These are phyloP conservation scores for Podaxis sp. DNA, from an alignment of 768 basidiomycete species.

Conservation along the genomic window DNA sequence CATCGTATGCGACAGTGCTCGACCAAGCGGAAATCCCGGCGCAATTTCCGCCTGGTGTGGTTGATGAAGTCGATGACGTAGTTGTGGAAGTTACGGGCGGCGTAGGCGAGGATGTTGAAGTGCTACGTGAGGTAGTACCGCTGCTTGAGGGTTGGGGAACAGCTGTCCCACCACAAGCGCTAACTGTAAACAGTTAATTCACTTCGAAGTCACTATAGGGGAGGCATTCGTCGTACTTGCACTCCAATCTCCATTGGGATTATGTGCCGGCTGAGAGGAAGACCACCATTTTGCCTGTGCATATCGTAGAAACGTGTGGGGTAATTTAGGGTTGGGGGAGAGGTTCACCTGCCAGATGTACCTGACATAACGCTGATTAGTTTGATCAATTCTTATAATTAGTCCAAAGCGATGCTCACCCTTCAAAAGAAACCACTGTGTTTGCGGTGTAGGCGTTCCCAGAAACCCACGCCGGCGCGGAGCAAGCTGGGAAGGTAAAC, in stretches of 20 bases:
- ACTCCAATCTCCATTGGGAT: slow-evolving; percentile 58
- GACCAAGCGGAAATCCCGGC: slow-evolving; percentile 49
- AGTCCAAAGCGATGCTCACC: slow-evolving; percentile 31
- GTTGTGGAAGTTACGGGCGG: slow-evolving; percentile 17
- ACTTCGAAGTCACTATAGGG: background rate
- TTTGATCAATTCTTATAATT: background rate
- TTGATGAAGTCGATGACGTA: slow-evolving; percentile 19
- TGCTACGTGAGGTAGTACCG: slow-evolving; percentile 15
- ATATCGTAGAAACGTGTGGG: background rate
- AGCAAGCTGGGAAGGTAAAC: slow-evolving; percentile 60
- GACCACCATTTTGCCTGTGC: slow-evolving; percentile 60
- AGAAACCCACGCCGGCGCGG: slow-evolving; percentile 47
- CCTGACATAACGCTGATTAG: slow-evolving; percentile 22
- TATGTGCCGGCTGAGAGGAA: slow-evolving; percentile 37
- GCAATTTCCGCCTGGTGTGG: slow-evolving; percentile 35
- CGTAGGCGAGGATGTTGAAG: slow-evolving; percentile 18
- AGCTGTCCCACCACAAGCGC: slow-evolving; percentile 36
- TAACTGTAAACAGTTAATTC: slow-evolving; percentile 31
- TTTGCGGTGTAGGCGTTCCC: slow-evolving; percentile 49
- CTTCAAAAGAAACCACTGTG: slow-evolving; percentile 47
- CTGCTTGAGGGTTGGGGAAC: slow-evolving; percentile 11
- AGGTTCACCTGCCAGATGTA: slow-evolving; percentile 60
- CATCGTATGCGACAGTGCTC: slow-evolving; percentile 41
- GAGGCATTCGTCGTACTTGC: slow-evolving; percentile 39
- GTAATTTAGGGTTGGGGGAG: background rate